Percentiles rank a stretch among this genome's conserved stretches.
Conservation (phyloP, 225 moss, liverwort and hornwort genomes). For the Neckera pumila region DNA sequence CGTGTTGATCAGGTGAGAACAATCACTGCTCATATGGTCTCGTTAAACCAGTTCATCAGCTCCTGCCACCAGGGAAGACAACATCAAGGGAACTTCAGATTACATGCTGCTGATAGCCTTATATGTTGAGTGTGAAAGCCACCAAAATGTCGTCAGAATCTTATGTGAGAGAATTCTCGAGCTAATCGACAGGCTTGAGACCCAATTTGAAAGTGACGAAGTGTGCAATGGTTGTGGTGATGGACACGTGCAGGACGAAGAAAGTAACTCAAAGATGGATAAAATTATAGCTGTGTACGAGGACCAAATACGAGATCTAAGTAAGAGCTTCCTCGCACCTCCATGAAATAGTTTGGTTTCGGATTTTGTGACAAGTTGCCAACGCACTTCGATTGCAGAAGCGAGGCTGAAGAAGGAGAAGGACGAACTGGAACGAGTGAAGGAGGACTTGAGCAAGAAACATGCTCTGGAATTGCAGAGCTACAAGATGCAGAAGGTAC, state of each 20-base stretch:
- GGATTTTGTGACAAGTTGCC: neutral
- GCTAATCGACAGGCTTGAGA: neutral
- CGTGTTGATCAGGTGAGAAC: neutral
- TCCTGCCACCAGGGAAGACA: neutral
- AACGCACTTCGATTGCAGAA: neutral
- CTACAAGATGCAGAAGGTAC: conserved; percentile 47
- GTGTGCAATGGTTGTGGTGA: neutral
- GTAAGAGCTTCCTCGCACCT: neutral
- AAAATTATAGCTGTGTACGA: conserved; percentile 19
- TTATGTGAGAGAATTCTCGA: neutral
- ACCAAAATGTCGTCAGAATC: neutral
- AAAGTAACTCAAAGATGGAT: conserved; percentile 16
- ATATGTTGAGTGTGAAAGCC: neutral
- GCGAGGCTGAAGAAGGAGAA: conserved; percentile 4
- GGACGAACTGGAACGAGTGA: conserved; percentile 21
- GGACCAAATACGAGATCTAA: conserved; percentile 16
- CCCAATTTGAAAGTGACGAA: neutral
- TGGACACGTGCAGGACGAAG: conserved; percentile 23
- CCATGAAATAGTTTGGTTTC: neutral
- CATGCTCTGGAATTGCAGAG: conserved; percentile 27
- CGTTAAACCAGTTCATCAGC: neutral
- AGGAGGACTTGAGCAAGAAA: conserved; percentile 13
- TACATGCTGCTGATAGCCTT: neutral
- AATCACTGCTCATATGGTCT: neutral
- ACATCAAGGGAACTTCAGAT: neutral